A percentile compares a stretch with the other conserved stretches of the same genome.
These are phyloP conservation scores for Metarhizium robertsii DNA, from an alignment of 2,329 filamentous ascomycete genomes.

Conservation along the genomic window DNA sequence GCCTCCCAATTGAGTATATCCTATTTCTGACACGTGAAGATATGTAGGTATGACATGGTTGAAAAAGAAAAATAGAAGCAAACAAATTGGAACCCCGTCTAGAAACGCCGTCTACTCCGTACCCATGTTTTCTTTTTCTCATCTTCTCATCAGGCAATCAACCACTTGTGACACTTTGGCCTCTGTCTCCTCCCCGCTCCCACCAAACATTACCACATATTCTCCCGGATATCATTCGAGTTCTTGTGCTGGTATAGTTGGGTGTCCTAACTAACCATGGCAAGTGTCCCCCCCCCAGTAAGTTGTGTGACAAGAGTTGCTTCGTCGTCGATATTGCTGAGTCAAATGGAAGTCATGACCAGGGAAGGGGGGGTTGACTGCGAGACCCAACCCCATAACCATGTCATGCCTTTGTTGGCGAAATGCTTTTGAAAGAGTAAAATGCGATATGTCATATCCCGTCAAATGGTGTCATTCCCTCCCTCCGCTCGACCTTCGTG, in stretches of 20 bases:
- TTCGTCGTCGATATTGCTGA: not conserved
- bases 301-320: not conserved
- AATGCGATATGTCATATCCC: not conserved
- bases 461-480: not conserved
- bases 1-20: not conserved
- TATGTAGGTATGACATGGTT: not conserved
- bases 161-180: not conserved
- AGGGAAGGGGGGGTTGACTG: not conserved
- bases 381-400: not conserved
- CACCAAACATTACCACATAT: not conserved
- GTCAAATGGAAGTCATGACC: not conserved
- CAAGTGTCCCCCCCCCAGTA: not conserved
- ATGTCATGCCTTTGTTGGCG: not conserved
- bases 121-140: not conserved
- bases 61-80: not conserved
- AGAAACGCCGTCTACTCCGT: not conserved
- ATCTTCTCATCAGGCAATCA: not conserved
- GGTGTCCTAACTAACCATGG: not conserved
- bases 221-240: not conserved
- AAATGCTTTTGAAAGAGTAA: not conserved
- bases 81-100: not conserved
- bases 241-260: not conserved
- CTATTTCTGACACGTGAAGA: not conserved
- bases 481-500: not conserved
- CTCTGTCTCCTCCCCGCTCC: not conserved